Base-by-base conservation (phyloP, 257 asterid species). In the Ilex asprella region DNA sequence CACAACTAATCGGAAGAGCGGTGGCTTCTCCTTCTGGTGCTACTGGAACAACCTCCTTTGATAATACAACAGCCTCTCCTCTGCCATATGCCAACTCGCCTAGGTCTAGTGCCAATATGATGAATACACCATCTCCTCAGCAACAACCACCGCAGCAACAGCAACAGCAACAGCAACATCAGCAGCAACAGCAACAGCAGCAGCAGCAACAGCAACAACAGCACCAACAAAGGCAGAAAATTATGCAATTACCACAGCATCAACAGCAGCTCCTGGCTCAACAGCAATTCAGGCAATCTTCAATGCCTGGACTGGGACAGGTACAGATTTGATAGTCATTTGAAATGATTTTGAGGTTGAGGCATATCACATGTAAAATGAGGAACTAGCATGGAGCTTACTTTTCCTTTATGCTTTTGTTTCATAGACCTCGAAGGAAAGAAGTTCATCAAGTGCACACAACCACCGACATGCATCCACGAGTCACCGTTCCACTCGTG, bases 71-170 rank as follows among this genome's bases (percentile, higher is more conserved):
- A 1, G 81, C 97, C 56, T 89, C 99, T 70, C 95, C 77, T 31
- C 61, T 86, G 75, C 99, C 79, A 70, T 89, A 92, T 76, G 89
- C 90, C 67, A 92, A 88, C 76, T 92, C 99, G 15, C 97, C 99
- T 5, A 83, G 97, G 70, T 86, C 99, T 58, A 82, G 86, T 72
- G 78, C 91, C 57, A 89, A 78, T 75, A 81, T 92, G 70, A 89
- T 92, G 97, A 92, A 89, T 79, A 89, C 95, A 30, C 97, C 97
- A 51, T 91, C 98, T 75, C 98, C 98, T 43, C 98, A 91, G 78
- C 98, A 88, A 59, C 95, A 85, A 61, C 56, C 77, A 27, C 88
- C 75, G 56, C 84, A 81, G 27, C 27, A 78, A 44, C 87, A 78
- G 83, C 96, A 87, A 71, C 64, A 81, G 56, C 86, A 84, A 51